Base-by-base conservation (phyloP, 805 yeast species). In the Candida sonorensis region DNA sequence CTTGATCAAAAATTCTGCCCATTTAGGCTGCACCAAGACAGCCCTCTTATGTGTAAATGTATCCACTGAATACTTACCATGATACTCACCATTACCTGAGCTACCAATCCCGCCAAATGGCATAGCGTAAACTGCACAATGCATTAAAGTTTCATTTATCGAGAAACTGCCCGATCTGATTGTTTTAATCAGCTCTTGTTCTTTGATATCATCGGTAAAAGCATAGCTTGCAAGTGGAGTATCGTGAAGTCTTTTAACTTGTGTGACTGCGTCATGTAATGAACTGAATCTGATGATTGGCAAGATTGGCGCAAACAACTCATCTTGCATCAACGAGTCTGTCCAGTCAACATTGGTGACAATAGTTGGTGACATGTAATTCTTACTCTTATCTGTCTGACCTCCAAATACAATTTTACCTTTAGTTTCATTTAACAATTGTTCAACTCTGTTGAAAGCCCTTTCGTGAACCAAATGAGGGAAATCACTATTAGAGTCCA, bases 91-190 rank as follows among this genome's bases (percentile, higher is more conserved):
- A 36, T 64, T 62, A 1, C 97, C 97, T 0, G 95, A 84, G 11
- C 53, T 53, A 10, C 97, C 96, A 35, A 88, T 61, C 16, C 97
- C 97, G 21, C 97, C 97, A 58, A 88, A 90, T 17, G 97, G 97
- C 3, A 84, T 73, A 30, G 67, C 37, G 33, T 31, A 35, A 28
- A 81, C 66, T 1, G 75, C 88, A 26, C 74, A 85, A 41, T 86
- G 94, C 47, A 83, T 39, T 29, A 85, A 31, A 0, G 77, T 67
- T n/a, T 87, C 96, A 51, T 86, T 85, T 39, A 83, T 62, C 29
- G 75, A 54, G 10, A 76, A 62, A 4, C 74, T 81, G 17, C 96
- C 96, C 0, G 92, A 79, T 49, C 94, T 70, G 16, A 85, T 61
- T 4, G 59, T 53, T 36, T 68, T 57, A 37, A 85, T 72, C 34